Percentiles rank a stretch among this genome's conserved stretches.
Conservation (phyloP, 2,329 filamentous ascomycete genomes). For the Coniella vitis region DNA sequence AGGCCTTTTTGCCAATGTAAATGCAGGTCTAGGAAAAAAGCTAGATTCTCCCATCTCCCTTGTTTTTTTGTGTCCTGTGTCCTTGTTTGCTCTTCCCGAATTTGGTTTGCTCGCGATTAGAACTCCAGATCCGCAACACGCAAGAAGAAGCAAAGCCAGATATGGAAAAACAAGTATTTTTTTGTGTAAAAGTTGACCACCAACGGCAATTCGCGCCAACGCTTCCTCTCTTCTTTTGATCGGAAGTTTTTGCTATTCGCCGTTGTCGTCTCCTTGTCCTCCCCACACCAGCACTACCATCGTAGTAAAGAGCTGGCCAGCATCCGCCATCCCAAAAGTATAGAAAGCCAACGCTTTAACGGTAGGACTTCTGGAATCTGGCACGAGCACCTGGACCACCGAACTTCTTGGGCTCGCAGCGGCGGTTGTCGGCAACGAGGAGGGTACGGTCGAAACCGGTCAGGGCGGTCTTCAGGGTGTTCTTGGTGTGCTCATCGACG, state of each 20-base stretch:
- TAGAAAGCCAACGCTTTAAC: slow-evolving; percentile 52
- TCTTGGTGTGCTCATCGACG: slow-evolving; percentile 99
- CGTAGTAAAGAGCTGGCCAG: slow-evolving; percentile 8
- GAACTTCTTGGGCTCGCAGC: slow-evolving; percentile 99
- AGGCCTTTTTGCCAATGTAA: slow-evolving; percentile 37
- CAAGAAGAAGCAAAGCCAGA: slow-evolving; percentile 6
- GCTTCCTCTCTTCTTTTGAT: slow-evolving; percentile 1
- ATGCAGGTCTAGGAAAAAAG: slow-evolving; percentile 36
- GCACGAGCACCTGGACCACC: slow-evolving; percentile 88
- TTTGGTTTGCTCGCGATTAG: slow-evolving; percentile 15
- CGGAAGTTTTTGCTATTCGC: slow-evolving; percentile 8
- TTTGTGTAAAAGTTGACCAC: too few relatives aligned
- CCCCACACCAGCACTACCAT: slow-evolving; percentile 24
- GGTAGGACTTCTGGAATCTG: slow-evolving; percentile 99
- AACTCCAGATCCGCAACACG: slow-evolving; percentile 24
- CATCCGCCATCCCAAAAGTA: slow-evolving; percentile 12
- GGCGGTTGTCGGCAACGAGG: slow-evolving; percentile 97
- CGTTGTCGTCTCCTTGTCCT: slow-evolving; percentile 3
- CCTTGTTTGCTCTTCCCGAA: slow-evolving; percentile 8
- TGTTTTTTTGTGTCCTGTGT: slow-evolving; percentile 16
- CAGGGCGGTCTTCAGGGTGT: slow-evolving; percentile 95
- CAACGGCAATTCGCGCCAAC: slow-evolving; percentile 15
- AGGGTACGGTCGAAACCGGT: slow-evolving; percentile 66
- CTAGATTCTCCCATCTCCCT: slow-evolving; percentile 29
- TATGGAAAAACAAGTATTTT: slow-evolving; percentile 3